A percentile compares a stretch with the other conserved stretches of the same genome.
phyloP scores from a whole-genome alignment of 1,284 basidiomycete genomes.

The Cutaneotrichosporon spelunceum region DNA sequence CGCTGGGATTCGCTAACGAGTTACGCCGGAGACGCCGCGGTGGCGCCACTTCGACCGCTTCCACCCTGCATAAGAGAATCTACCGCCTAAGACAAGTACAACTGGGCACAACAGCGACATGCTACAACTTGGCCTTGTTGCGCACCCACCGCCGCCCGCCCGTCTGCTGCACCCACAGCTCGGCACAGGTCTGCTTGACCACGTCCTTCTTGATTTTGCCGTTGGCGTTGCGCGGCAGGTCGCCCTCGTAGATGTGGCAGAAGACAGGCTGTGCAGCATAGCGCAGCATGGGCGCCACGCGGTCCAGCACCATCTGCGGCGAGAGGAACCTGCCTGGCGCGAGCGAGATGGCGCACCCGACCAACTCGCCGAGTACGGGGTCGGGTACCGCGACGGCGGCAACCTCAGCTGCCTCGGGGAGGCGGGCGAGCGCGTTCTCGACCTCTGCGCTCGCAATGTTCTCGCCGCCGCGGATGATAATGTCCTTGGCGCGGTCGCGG shows the following conservation, averaged over 20 bases:
- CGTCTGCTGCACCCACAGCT: slow-evolving; percentile 7
- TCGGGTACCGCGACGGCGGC: slow-evolving; percentile 43
- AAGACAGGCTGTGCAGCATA: slow-evolving; percentile 21
- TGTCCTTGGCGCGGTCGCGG: slow-evolving; percentile 26
- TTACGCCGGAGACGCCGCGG: too few relatives aligned
- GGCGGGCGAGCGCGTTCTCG: slow-evolving; percentile 43
- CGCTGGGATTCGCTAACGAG: too few relatives aligned
- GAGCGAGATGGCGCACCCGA: slow-evolving; percentile 38
- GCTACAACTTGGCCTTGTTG: neutral
- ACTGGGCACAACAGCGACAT: neutral
- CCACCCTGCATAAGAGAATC: too few relatives aligned
- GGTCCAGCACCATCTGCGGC: slow-evolving; percentile 15
- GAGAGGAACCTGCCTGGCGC: slow-evolving; percentile 15
- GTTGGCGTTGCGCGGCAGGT: slow-evolving; percentile 20
- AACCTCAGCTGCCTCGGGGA: slow-evolving; percentile 33
- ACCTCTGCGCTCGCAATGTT: slow-evolving; percentile 46
- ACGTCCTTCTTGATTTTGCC: slow-evolving; percentile 23
- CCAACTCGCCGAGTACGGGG: slow-evolving; percentile 39
- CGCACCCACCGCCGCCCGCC: neutral
- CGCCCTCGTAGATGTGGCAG: slow-evolving; percentile 16
- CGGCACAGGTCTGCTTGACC: slow-evolving; percentile 19
- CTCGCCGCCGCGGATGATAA: slow-evolving; percentile 49
- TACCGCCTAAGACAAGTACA: neutral
- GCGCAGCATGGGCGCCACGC: slow-evolving; percentile 18
- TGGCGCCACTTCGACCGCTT: too few relatives aligned